Base-by-base conservation (phyloP, 495 filamentous ascomycete species). In the Hypomontagnella submonticulosa region DNA sequence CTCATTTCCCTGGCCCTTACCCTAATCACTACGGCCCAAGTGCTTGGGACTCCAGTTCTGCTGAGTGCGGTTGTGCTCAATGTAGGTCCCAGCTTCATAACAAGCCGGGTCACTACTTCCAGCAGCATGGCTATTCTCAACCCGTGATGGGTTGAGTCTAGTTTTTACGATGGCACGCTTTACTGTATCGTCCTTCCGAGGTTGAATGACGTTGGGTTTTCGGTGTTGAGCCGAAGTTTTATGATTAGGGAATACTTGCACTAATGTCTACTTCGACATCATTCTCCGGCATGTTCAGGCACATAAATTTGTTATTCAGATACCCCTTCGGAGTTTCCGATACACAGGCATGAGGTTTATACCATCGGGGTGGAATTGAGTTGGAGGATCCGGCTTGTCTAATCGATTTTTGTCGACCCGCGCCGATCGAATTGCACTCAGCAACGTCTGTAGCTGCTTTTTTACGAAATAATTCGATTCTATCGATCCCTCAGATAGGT, bases 61-160 rank as follows among this genome's bases (percentile, higher is more conserved):
- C 83, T 27, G 90, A 88, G 15, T 95, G 90, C 72, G 82, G 80
- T 58, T 95, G 91, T 73, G 72, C 78, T 46, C 84, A 86, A 53
- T 94, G 91, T 75, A 76, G 79, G 8, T 16, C 63, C 13, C 71
- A 71, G 20, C 40, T 67, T 13, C 88, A 73, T 53, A 71, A 85
- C 61, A 84, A 88, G 57, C 73, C 87, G 27, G 84, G 86, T 34
- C 76, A 84, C 13, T 91, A 92, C 71, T 86, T 92, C 69, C 84
- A 84, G 71, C 78, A 81, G 46, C 82, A 82, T 47, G 79, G 79
- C 43, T 92, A 87, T 66, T 75, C 87, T 15, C 90, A 90, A 75
- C 80, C 90, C 18, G 87, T 89, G 18, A 84, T 83, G 63, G 87
- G 85, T 19, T 89, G 78, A 42, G n/a, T 13, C 40, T 19, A 19